Conservation (phyloP, 2,329 filamentous ascomycete genomes). For the Fusarium sp. region DNA sequence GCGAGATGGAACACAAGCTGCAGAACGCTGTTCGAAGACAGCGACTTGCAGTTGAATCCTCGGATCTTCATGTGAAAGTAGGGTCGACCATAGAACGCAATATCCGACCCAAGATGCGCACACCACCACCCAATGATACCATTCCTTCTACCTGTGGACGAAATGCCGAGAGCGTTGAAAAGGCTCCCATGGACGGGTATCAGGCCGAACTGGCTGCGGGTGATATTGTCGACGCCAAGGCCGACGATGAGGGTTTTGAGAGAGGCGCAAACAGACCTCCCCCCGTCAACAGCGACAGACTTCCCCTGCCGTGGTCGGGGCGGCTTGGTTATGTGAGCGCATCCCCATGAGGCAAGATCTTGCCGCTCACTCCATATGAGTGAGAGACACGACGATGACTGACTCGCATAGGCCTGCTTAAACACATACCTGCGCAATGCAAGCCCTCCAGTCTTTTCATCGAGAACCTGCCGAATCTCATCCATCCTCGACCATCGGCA, state of each 20-base stretch:
- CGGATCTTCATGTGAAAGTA: constrained; percentile 42
- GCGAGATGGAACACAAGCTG: constrained; percentile 63
- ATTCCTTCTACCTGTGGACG: constrained; percentile 15
- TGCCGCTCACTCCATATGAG: constrained; percentile 19
- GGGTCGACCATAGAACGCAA: not conserved
- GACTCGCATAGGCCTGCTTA: constrained; percentile 75
- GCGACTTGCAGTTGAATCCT: constrained; percentile 60
- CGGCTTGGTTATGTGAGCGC: constrained; percentile 83
- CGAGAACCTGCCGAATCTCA: constrained; percentile 89
- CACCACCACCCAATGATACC: not conserved
- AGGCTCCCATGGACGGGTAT: constrained; percentile 37
- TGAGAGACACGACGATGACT: not conserved
- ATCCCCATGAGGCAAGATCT: constrained; percentile 12
- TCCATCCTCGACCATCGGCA: constrained; percentile 92
- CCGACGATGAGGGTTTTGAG: constrained; percentile 44
- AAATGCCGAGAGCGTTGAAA: constrained; percentile 26
- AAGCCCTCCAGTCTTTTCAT: constrained; percentile 88
- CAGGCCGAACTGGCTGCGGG: constrained; percentile 39
- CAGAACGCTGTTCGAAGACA: constrained; percentile 59
- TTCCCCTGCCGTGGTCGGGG: constrained; percentile 92
- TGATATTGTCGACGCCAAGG: constrained; percentile 36
- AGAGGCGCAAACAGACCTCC: constrained; percentile 70
- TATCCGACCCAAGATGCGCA: constrained; percentile 18
- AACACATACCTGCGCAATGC: constrained; percentile 90
- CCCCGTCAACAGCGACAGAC: constrained; percentile 82